Base-by-base conservation (phyloP, 352 stramenopile species). In the Thraustochytrium striatum region DNA sequence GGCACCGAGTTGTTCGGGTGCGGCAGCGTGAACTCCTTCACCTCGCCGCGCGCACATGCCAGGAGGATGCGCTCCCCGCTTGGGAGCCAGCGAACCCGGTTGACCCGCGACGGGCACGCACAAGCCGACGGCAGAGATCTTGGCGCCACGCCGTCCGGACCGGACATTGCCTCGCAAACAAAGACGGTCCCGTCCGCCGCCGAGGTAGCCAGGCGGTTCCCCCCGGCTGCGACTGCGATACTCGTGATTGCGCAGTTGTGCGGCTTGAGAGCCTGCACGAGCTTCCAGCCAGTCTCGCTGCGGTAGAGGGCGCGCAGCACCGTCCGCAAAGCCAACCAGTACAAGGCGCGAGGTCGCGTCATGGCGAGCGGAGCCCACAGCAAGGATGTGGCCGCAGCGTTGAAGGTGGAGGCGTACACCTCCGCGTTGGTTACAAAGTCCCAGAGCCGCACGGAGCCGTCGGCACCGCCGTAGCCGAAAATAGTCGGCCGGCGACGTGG, bases 271-370 rank as follows among this genome's bases (percentile, higher is more conserved):
- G 55, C 69, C 13, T 5, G 35, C 7, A 30, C 41, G 30, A 73
- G 58, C 0, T n/a, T 62, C 50, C 13, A 43, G 41, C 1, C 32
- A 72, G 41, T 61, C 21, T 55, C 16, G 47, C 32, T 36, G 52
- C 82, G 28, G 36, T 80, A 91, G 72, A 13, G 89, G 81, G 5
- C 91, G 88, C 25, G 96, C 84, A 16, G 96, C 85, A 5, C 92
- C 92, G 69, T 97, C 90, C 41, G 85, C 86, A 82, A 95, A 97
- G 0, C 93, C 92, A 28, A 96, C 92, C 28, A 87, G 84, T 57
- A 97, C 84, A 28, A 93, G 92, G 5, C 88, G 85, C 55, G 90
- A 92, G 2, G 65, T 38, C 13, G 83, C 72, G 59, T 92, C 82
- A 88, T 72, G 16, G 86, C 38, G 28, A 57, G 36, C 7, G 91